Conservation (phyloP, 176 grass and related monocot species). For the Zizania latifolia region DNA sequence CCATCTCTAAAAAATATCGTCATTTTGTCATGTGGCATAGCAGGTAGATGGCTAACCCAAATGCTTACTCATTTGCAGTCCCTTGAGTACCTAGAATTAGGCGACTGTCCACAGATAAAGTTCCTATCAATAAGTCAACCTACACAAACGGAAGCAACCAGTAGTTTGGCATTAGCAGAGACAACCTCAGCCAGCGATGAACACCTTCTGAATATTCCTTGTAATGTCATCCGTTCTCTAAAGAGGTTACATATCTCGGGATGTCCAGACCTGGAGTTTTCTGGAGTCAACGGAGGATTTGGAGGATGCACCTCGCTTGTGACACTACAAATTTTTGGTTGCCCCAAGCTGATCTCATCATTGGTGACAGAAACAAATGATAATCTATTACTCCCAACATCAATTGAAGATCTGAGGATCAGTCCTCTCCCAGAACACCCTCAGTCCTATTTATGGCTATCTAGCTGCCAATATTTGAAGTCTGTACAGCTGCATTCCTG, state of each 20-base stretch:
- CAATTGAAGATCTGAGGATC: background rate
- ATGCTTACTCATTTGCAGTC: background rate
- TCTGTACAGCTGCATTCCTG: background rate
- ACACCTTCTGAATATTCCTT: background rate
- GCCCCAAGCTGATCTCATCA: background rate
- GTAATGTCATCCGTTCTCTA: background rate
- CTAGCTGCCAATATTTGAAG: accelerated
- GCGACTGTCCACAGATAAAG: background rate
- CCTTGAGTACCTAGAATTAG: background rate
- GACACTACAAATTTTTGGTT: accelerated
- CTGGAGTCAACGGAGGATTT: background rate
- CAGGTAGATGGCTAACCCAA: background rate
- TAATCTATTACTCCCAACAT: background rate
- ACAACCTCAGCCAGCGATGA: background rate
- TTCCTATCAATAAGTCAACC: too few species aligned
- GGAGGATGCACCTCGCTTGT: background rate
- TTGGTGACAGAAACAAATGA: background rate
- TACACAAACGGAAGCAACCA: background rate
- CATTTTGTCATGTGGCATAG: background rate
- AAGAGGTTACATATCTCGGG: accelerated
- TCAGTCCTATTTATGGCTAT: background rate
- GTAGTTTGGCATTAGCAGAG: too few species aligned
- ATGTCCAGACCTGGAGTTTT: background rate
- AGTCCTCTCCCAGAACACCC: background rate
- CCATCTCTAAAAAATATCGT: background rate